These are phyloP conservation scores for Chlorella sp. DNA, from an alignment of 139 green algal genomes.

Conservation along the genomic window DNA sequence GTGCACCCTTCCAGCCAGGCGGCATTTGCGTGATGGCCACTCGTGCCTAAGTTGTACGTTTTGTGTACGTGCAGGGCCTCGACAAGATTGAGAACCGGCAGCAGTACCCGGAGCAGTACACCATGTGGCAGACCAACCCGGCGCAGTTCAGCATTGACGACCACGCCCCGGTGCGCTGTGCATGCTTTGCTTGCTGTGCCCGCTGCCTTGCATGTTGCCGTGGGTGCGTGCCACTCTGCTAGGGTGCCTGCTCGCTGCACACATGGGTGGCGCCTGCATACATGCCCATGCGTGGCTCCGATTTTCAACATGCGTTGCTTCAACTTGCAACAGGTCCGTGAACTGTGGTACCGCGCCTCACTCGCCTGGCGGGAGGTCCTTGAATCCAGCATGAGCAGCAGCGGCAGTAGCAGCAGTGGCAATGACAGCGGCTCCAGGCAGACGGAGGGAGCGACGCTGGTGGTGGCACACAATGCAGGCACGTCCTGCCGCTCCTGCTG, in stretches of 20 bases:
- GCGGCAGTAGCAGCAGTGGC: too few species aligned
- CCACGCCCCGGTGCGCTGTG: slow-evolving; percentile 75
- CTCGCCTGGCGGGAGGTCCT: slow-evolving; percentile 90
- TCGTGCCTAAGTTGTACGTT: too few species aligned
- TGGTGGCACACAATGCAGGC: slow-evolving; percentile 94
- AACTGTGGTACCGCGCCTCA: slow-evolving; percentile 86
- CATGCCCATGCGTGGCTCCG: too few species aligned
- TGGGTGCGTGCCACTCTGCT: too few species aligned
- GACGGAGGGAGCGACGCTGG: slow-evolving; percentile 50
- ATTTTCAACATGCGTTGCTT: too few species aligned
- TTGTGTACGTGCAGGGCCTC: slow-evolving; percentile 70
- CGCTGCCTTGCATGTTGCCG: too few species aligned
- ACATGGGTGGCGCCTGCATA: too few species aligned
- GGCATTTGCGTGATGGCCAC: too few species aligned
- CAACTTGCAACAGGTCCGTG: slow-evolving; percentile 42
- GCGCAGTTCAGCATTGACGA: slow-evolving; percentile 87
- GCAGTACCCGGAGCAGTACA: slow-evolving; percentile 72
- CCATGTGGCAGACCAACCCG: slow-evolving; percentile 80
- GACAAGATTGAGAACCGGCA: slow-evolving; percentile 86
- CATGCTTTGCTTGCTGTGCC: too few species aligned
- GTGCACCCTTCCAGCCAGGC: too few species aligned
- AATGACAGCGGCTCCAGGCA: too few species aligned
- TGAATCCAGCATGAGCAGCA: not conserved
- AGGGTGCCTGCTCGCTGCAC: too few species aligned
- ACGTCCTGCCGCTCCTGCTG: not conserved